Conservation (phyloP, 352 stramenopile genomes). For the Globisporangium apiculatum region DNA sequence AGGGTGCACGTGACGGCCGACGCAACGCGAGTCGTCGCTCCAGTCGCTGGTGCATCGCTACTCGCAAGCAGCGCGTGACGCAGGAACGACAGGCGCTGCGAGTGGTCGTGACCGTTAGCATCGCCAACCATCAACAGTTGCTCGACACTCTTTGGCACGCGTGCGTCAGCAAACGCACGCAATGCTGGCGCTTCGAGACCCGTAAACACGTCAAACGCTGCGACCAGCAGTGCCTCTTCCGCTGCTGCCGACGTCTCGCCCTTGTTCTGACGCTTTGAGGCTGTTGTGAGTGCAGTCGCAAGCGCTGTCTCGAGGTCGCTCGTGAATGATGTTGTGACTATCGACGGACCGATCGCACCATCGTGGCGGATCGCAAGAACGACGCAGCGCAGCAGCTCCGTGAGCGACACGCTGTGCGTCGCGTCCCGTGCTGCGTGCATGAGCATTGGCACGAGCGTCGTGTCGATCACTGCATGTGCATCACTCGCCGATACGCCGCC, state of each 20-base stretch:
- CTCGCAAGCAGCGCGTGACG: constrained; percentile 12
- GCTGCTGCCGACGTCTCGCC: not conserved
- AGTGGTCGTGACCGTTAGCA: not conserved
- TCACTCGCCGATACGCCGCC: constrained; percentile 21
- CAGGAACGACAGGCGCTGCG: constrained; percentile 12
- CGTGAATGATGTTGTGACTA: constrained; percentile 2
- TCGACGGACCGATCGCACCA: not conserved
- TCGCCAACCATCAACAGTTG: constrained; percentile 3
- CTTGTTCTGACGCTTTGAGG: not conserved
- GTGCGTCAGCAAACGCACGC: constrained; percentile 3
- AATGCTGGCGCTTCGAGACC: constrained; percentile 11
- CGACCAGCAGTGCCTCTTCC: constrained; percentile 5
- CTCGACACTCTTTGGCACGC: constrained; percentile 7
- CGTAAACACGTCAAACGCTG: constrained; percentile 13
- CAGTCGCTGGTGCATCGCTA: not conserved
- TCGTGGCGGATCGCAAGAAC: constrained; percentile 9
- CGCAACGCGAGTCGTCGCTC: constrained; percentile 4
- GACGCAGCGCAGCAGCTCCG: constrained; percentile 11
- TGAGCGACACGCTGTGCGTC: constrained; percentile 2
- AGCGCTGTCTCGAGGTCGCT: constrained; percentile 5
- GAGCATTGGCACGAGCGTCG: constrained; percentile 26
- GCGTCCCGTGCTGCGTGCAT: constrained; percentile 13
- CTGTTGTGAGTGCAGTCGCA: constrained; percentile 1
- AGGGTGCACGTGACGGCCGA: constrained; percentile 11
- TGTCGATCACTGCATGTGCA: constrained; percentile 14